These are phyloP conservation scores for Alnus glutinosa DNA, from an alignment of 306 rosid genomes.

Conservation along the genomic window DNA sequence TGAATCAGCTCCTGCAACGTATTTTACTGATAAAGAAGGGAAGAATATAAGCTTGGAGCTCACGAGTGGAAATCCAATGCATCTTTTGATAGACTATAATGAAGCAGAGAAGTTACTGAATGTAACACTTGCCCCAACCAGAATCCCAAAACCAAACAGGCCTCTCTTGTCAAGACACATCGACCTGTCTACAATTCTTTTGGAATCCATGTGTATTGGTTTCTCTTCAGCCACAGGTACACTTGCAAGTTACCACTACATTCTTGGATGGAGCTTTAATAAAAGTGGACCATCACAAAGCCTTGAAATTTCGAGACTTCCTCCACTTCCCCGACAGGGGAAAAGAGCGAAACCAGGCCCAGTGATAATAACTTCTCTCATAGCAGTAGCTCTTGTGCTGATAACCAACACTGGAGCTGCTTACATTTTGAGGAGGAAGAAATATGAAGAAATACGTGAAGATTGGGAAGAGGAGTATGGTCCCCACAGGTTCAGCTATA, in stretches of 20 bases:
- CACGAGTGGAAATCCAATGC: constrained; percentile 29
- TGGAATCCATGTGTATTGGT: constrained; percentile 36
- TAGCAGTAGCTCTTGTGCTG: neutral
- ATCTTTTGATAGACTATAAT: constrained; percentile 1
- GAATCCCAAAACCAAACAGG: constrained; percentile 15
- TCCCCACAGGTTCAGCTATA: constrained; percentile 35
- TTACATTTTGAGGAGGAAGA: constrained; percentile 17
- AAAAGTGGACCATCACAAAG: constrained; percentile 34
- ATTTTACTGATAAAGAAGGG: neutral
- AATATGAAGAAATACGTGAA: constrained; percentile 31
- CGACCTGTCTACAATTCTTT: constrained; percentile 1
- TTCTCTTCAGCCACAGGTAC: constrained; percentile 36
- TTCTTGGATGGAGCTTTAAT: constrained; percentile 45
- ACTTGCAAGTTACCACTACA: constrained; percentile 12
- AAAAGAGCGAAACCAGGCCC: neutral
- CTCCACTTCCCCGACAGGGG: neutral
- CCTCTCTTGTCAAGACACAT: constrained; percentile 26
- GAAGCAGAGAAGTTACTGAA: neutral
- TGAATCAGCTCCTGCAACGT: constrained; percentile 9
- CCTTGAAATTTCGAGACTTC: constrained; percentile 11
- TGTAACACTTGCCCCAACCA: constrained; percentile 29
- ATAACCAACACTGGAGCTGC: neutral
- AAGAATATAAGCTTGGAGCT: constrained; percentile 15
- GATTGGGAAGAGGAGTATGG: constrained; percentile 44
- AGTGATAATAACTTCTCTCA: neutral